Evolutionary conservation across 495 filamentous ascomycete species (phyloP), one percentile per base, ranked within the genome.

Genomic region (Cercophora newfieldiana): DNA sequence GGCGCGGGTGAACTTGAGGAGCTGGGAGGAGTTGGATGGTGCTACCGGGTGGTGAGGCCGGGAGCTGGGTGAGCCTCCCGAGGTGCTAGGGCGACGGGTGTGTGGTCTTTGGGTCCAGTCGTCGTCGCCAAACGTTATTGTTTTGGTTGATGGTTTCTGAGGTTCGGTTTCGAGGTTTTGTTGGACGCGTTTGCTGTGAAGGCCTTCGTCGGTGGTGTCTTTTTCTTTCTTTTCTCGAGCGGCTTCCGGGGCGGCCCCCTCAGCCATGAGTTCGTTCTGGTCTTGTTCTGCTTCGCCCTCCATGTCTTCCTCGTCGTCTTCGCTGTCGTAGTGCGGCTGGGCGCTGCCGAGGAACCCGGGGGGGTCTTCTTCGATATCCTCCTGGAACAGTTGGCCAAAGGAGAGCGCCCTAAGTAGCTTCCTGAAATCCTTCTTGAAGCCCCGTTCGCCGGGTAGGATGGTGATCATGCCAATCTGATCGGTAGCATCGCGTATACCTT

Each of bases 391-490:
- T 3, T 63, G 59, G 1, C 81, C 80, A 29, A 68, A 80, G 0
- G 79, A 81, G 12, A 81, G 12, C 14, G 56, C 71, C 12, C 72
- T 66, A 14, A 80, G 26, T 1, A 80, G 16, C 21, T 72, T 67
- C 61, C 79, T 81, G 4, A 78, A 37, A 6, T 81, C 79, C 48
- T 72, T 73, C 63, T 68, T 81, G 48, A 83, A 77, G 1, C 83
- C 83, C 2, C 74, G 70, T 37, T 93, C 90, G 24, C 87, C 87
- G 0, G 93, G 93, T 1, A 96, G 75, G 28, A 96, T 87, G 2
- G 93, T 96, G 57, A 91, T 76, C 55, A 86, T 85, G 21, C 89
- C 92, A 5, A 95, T 63, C 70, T 85, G 86, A 26, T 92, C 78
- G 0, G 91, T 94, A 0, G 85, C 64, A 53, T 96, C 89, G 28